phyloP scores from a whole-genome alignment of 345 rosid species.

The Firmiana major region DNA sequence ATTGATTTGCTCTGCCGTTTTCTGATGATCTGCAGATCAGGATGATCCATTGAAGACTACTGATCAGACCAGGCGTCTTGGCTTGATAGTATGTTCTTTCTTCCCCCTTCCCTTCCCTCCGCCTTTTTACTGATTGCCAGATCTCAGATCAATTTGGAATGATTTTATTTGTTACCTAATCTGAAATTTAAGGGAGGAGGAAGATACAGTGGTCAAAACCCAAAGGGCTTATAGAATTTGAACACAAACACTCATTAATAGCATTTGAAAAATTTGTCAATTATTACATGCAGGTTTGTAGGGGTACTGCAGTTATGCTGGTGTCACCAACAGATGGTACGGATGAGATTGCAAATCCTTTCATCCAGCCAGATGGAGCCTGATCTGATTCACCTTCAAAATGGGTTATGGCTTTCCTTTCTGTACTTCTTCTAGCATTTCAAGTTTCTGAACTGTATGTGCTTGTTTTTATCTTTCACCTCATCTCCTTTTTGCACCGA shows the following conservation, averaged over 20 bases:
- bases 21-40: conserved; percentile 48
- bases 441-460: neutral
- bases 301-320: conserved; percentile 99
- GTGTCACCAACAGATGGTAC: conserved; percentile 98
- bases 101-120: neutral
- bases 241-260: neutral
- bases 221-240: neutral
- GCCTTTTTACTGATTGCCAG: neutral
- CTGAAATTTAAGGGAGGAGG: neutral
- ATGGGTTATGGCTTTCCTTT: neutral
- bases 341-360: conserved; percentile 97
- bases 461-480: neutral
- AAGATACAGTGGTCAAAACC: neutral
- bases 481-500: neutral
- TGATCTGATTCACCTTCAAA: conserved; percentile 24
- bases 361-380: conserved; percentile 81
- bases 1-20: neutral
- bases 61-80: conserved; percentile 90
- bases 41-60: conserved; percentile 97
- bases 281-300: conserved; percentile 63
- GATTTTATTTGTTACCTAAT: neutral
- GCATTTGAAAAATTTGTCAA: neutral
- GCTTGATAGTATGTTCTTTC: conserved; percentile 62
- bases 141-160: neutral
- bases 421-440: neutral